A percentile compares a stretch with the other conserved stretches of the same genome.
phyloP scores from a whole-genome alignment of 805 yeast species.

The Candida pseudoglaebosa region DNA sequence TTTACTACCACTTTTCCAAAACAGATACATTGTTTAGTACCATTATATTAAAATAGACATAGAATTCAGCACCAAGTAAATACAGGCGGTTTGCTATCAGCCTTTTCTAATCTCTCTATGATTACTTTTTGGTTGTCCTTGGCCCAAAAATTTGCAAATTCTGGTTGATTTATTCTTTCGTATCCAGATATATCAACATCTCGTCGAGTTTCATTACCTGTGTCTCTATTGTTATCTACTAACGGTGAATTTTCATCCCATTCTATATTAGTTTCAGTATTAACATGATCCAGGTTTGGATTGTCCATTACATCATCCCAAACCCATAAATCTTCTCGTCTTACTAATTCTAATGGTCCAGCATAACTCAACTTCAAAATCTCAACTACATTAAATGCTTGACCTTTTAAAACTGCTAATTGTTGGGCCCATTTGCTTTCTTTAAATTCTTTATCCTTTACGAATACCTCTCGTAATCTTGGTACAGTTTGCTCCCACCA shows the following conservation, averaged over 20 bases:
- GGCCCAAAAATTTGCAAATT: conserved; percentile 9
- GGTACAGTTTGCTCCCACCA: conserved; percentile 70
- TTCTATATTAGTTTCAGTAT: conserved; percentile 8
- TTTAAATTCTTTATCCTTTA: conserved; percentile 57
- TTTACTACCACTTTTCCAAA: neutral
- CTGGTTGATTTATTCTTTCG: conserved; percentile 4
- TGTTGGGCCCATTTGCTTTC: conserved; percentile 66
- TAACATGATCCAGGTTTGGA: conserved; percentile 32
- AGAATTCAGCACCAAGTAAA: conserved; percentile 57
- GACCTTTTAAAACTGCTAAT: conserved; percentile 70
- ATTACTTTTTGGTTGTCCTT: conserved; percentile 43
- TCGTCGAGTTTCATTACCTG: neutral
- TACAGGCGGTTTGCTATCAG: conserved; percentile 54
- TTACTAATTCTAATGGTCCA: conserved; percentile 65
- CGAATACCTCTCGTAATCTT: conserved; percentile 45
- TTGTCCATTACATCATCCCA: conserved; percentile 61
- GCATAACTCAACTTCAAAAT: conserved; percentile 52
- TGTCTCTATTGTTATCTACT: neutral
- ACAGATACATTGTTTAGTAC: neutral
- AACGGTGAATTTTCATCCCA: conserved; percentile 8
- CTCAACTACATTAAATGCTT: conserved; percentile 72
- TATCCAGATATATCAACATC: conserved; percentile 5
- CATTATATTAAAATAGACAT: conserved; percentile 1
- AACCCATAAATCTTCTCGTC: conserved; percentile 53
- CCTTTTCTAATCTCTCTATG: conserved; percentile 57